Evolutionary conservation across 345 rosid species (phyloP).

Genomic region (Erodium maritimum): DNA sequence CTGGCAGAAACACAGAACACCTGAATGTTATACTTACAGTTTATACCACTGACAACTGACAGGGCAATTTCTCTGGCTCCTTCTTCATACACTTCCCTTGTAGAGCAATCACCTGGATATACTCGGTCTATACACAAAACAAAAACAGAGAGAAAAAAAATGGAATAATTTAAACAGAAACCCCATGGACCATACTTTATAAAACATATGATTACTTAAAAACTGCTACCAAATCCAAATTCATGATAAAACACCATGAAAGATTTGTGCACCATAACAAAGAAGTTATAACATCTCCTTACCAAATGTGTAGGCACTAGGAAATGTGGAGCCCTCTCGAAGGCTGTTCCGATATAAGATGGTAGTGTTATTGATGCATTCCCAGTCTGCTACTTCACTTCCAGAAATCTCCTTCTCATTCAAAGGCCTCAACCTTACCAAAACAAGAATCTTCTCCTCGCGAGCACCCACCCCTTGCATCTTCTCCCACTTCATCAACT

Average conservation of each 20-base stretch:
- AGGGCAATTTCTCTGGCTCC: slow-evolving; percentile 83
- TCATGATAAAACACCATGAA: neutral
- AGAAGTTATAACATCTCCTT: slow-evolving; percentile 10
- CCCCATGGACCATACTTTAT: neutral
- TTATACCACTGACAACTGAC: slow-evolving; percentile 78
- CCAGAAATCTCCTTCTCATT: slow-evolving; percentile 66
- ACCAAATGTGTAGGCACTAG: slow-evolving; percentile 88
- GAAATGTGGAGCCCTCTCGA: slow-evolving; percentile 90
- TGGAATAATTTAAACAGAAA: neutral
- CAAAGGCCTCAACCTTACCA: slow-evolving; percentile 91
- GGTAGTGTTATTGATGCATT: slow-evolving; percentile 79
- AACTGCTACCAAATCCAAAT: neutral
- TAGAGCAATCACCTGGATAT: slow-evolving; percentile 71
- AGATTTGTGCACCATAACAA: neutral
- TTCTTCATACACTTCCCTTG: slow-evolving; percentile 70
- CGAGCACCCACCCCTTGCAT: slow-evolving; percentile 43
- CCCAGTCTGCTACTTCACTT: slow-evolving; percentile 89
- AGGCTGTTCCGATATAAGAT: slow-evolving; percentile 81
- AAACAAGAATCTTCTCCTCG: slow-evolving; percentile 83
- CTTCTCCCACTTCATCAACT: slow-evolving; percentile 60
- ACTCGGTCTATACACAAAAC: slow-evolving; percentile 57
- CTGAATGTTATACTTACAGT: slow-evolving; percentile 42
- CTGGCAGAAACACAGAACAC: neutral
- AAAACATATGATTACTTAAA: neutral
- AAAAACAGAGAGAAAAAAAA: slow-evolving; percentile 11